phyloP scores from a whole-genome alignment of 331 rosid species.

The Quercus lobata region DNA sequence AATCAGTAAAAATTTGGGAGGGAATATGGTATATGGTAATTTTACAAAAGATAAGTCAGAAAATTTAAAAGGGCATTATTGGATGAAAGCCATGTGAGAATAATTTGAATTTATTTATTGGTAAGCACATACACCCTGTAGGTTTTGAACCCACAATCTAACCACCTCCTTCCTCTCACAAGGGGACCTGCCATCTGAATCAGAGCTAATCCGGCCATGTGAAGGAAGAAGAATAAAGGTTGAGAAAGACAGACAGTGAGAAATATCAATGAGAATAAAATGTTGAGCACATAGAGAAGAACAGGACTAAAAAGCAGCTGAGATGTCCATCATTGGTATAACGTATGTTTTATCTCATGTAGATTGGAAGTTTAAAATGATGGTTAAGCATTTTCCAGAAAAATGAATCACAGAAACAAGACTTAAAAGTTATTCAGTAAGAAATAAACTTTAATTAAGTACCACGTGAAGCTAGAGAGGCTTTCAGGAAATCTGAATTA shows the following conservation, averaged over 20 bases:
- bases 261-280: not conserved
- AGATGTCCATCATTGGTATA: not conserved
- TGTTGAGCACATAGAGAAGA: not conserved
- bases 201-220: not conserved
- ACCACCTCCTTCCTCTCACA: no score
- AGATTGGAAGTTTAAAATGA: not conserved
- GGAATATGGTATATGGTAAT: not conserved
- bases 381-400: not conserved
- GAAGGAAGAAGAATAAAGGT: not conserved
- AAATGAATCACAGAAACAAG: not conserved
- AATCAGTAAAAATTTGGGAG: not conserved
- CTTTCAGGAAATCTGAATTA: constrained; percentile 62
- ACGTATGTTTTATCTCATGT: not conserved
- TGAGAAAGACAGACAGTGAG: not conserved
- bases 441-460: constrained; percentile 9
- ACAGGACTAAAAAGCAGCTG: not conserved
- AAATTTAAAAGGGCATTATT: not conserved
- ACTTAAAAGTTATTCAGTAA: not conserved
- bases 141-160: no score
- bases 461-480: constrained; percentile 76
- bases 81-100: not conserved
- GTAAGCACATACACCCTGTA: no score
- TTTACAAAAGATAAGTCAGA: not conserved
- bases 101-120: not conserved
- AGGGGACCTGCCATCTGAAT: no score